Conservation (phyloP, 331 rosid genomes). For the Pyracantha coccinea region DNA sequence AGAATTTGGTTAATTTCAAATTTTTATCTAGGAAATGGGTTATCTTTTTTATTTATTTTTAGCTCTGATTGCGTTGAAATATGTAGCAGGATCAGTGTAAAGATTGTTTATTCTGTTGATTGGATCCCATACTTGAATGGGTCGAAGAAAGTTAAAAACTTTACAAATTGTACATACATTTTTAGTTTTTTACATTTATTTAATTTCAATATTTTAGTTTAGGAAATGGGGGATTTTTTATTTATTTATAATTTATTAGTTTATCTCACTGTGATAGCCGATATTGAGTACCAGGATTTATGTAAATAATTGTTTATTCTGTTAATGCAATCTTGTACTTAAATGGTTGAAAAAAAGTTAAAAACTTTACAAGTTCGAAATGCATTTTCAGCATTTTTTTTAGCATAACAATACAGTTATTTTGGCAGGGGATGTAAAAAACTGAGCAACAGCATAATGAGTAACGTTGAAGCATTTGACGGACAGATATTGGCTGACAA, state of each 20-base stretch:
- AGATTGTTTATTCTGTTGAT: too few species aligned
- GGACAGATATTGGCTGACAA: constrained; percentile 59
- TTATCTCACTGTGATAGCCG: background rate
- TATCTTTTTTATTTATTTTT: too few species aligned
- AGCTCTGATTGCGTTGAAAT: too few species aligned
- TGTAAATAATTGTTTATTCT: background rate
- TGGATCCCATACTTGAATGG: background rate
- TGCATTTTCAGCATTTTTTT: background rate
- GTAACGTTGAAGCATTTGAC: constrained; percentile 53
- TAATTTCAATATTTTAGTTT: background rate
- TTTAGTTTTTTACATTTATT: background rate
- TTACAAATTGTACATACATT: background rate
- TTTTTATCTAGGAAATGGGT: background rate
- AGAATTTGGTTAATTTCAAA: background rate
- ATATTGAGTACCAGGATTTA: background rate
- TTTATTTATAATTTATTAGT: background rate
- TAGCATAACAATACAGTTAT: background rate
- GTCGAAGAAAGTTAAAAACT: background rate
- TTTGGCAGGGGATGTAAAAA: constrained; percentile 29
- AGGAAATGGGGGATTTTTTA: background rate
- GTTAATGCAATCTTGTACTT: background rate
- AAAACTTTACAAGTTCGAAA: background rate
- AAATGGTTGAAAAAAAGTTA: background rate
- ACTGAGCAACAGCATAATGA: constrained; percentile 46
- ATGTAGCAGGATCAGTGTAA: too few species aligned